Percentiles rank a stretch among this genome's conserved stretches.
These are phyloP conservation scores for Gaeumannomyces sp. DNA, from an alignment of 2,329 filamentous ascomycete genomes.

Conservation along the genomic window DNA sequence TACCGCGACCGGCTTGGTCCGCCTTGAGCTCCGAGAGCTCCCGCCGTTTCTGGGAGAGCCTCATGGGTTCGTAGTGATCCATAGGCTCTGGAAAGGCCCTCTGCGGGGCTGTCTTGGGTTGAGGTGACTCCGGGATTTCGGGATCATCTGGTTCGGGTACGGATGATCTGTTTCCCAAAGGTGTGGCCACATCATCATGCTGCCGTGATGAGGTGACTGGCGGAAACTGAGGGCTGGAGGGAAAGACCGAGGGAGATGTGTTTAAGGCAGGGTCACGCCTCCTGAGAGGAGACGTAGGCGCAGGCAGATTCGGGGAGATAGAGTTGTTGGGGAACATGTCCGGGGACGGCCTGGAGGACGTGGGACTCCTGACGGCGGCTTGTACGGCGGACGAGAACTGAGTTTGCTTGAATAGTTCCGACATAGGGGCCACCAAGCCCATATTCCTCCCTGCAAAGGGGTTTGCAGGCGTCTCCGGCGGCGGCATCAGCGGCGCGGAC, in stretches of 20 bases:
- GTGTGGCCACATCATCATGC: constrained; percentile 14
- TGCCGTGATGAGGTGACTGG: constrained; percentile 18
- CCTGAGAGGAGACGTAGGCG: constrained; percentile 43
- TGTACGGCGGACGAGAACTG: constrained; percentile 48
- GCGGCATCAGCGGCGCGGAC: constrained; percentile 2
- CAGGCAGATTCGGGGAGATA: constrained; percentile 36
- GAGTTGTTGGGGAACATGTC: constrained; percentile 35
- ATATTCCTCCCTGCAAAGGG: constrained; percentile 36
- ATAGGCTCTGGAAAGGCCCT: constrained; percentile 25
- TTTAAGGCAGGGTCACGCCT: constrained; percentile 34
- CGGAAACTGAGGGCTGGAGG: constrained; percentile 34
- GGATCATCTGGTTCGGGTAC: neutral
- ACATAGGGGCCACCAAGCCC: constrained; percentile 31
- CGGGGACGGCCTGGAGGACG: constrained; percentile 52
- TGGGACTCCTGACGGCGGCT: constrained; percentile 36
- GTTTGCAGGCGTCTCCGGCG: constrained; percentile 47
- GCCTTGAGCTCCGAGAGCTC: constrained; percentile 15
- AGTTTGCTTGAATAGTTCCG: constrained; percentile 51
- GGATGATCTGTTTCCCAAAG: constrained; percentile 9
- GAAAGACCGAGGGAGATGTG: constrained; percentile 36
- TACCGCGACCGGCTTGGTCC: constrained; percentile 20
- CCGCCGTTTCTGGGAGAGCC: constrained; percentile 37
- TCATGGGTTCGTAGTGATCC: constrained; percentile 39
- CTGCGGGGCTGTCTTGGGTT: constrained; percentile 8
- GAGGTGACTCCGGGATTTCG: constrained; percentile 17